Base-by-base conservation (phyloP, 768 basidiomycete genomes). In the Trametes elegans region DNA sequence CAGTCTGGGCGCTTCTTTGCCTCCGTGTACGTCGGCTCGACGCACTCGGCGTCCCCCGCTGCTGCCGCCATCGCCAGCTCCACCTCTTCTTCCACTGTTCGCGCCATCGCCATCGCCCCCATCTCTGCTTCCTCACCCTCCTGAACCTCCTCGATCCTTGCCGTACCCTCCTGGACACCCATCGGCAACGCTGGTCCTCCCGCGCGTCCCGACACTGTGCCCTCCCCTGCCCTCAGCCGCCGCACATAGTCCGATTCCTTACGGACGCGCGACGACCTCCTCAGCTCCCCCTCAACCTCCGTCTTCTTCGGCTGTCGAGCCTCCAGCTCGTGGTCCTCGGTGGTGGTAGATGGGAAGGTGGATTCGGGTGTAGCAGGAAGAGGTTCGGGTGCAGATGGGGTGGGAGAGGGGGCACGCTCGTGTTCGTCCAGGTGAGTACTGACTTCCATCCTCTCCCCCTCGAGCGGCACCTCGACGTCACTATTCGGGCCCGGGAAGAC, bases 1-100 rank as follows among this genome's bases (percentile, higher is more conserved):
- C 52, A 58, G 29, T 62, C 60, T 2, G 47, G 53, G 16, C 57
- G 48, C 13, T 28, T 42, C 59, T 52, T 52, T 6, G 50, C 50
- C 41, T 52, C 50, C 32, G 7, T 10, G 32, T 43, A 52, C 26
- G 23, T 28, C 35, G 44, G 55, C 36, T 40, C 55, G 29, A 44
- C 23, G 26, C 36, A 42, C 40, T 42, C 40, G 5, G 23, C 40
- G 7, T 42, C 23, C 10, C 40, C 40, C 24, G 38, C 26, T 11
- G 40, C 40, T 42, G 40, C 40, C 27, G 40, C 40, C 40, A 42
- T 42, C 21, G 40, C 21, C 16, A 42, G 40, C 40, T 42, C 40
- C 11, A n/a, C 40, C 27, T 42, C 23, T 13, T 13, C 23, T 16
- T n/a, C 40, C 40, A n/a, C 21, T 2, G 23, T 23, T 24, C 19